phyloP scores from a whole-genome alignment of 192 early-diverging fungal genomes.

The Polychytrium aggregatum region DNA sequence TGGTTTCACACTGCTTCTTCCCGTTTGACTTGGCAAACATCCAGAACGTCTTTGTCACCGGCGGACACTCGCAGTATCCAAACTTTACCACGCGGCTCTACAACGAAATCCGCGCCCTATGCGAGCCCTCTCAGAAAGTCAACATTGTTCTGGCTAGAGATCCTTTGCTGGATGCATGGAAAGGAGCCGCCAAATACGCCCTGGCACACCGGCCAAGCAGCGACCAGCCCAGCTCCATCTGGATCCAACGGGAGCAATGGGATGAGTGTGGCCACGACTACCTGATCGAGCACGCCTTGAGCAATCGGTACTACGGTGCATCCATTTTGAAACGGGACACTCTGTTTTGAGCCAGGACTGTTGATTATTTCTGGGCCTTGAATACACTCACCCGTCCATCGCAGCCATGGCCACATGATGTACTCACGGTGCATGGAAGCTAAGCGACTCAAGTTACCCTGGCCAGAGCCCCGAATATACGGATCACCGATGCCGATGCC shows the following conservation, averaged over 20 bases:
- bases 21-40: constrained; percentile 4
- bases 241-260: constrained; percentile 62
- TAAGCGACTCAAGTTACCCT: no score
- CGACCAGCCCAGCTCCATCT: constrained; percentile 40
- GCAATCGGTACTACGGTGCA: constrained; percentile 63
- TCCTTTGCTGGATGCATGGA: constrained; percentile 73
- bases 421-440: no score
- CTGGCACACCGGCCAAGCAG: constrained; percentile 8
- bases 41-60: constrained; percentile 66
- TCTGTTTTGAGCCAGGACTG: no score
- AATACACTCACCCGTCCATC: no score
- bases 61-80: constrained; percentile 55
- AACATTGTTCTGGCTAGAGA: constrained; percentile 51
- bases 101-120: constrained; percentile 46
- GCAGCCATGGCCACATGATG: no score
- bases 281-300: constrained; percentile 70
- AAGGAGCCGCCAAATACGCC: constrained; percentile 68
- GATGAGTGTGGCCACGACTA: constrained; percentile 77
- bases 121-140: constrained; percentile 45
- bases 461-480: no score
- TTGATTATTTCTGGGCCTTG: no score
- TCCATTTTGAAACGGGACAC: no score
- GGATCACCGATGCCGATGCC: no score
- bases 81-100: constrained; percentile 56
- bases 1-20: no score